Evolutionary conservation across 768 basidiomycete genomes (phyloP), one percentile per base, ranked within the genome.

Genomic region (Rubroboletus pulcherrimus): DNA sequence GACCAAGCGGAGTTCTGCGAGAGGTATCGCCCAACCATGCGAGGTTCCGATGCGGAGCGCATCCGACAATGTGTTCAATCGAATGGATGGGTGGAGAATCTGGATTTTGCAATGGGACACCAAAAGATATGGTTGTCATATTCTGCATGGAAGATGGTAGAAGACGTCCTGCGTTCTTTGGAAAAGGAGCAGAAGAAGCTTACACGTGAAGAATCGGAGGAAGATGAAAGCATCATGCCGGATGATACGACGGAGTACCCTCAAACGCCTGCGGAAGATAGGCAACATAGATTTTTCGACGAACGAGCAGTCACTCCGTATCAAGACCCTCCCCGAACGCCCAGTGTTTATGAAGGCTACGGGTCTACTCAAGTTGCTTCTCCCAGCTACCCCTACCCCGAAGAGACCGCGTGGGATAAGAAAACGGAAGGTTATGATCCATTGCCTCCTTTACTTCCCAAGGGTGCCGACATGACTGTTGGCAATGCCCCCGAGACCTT

Each of bases 141-240:
- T 69, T 60, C 63, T 41, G 77, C 81, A 24, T 85, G 85, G 85
- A 82, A 82, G 71, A 75, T 75, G 61, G 74, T 81, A n/a, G 84
- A 84, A 64, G 81, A 85, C 49, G 76, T 75, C 39, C 54, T 84
- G 14, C 75, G 82, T 51, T 74, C 76, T 37, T 67, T 68, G 46
- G 82, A 84, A 69, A 81, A 75, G 67, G 81, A 81, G 54, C 67
- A 69, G 51, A 74, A 74, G 69, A 76, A 77, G 63, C 65, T 70
- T 12, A 66, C 63, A 33, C 68, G 70, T 29, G 79, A 73, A 45
- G 74, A 63, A 5, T 75, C 68, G 1, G 78, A 77, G 47, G 80
- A 79, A 56, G 80, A 75, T 29, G 81, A 78, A 61, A 81, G 77
- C 57, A 64, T 75, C 10, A 64, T 73, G 55, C 70, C 61, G 7